A percentile compares a stretch with the other conserved stretches of the same genome.
phyloP scores from a whole-genome alignment of 2,329 filamentous ascomycete genomes.

The Helotiales sp. region DNA sequence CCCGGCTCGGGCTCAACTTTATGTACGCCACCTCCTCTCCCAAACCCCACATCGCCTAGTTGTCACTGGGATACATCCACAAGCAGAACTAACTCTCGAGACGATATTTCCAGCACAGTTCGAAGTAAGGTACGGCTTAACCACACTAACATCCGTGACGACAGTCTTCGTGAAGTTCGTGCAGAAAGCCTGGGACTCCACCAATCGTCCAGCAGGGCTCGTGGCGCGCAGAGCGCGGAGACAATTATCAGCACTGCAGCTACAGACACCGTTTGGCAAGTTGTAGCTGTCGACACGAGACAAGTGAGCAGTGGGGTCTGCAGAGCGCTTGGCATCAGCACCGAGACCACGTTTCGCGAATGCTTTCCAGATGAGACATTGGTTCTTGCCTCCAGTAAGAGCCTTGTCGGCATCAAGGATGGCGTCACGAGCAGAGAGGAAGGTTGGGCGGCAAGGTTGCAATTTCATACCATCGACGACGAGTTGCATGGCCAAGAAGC shows the following conservation, averaged over 20 bases:
- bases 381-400: slow-evolving; percentile 9
- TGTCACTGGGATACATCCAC: slow-evolving; percentile 18
- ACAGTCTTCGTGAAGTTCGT: slow-evolving; percentile 32
- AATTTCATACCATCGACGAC: slow-evolving; percentile 15
- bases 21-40: background rate
- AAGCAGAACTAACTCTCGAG: slow-evolving; percentile 20
- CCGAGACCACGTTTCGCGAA: slow-evolving; percentile 19
- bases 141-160: slow-evolving; percentile 13
- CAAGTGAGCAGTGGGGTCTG: slow-evolving; percentile 4
- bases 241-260: slow-evolving; percentile 43
- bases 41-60: background rate
- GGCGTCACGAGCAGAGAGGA: slow-evolving; percentile 13
- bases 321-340: slow-evolving; percentile 10
- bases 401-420: slow-evolving; percentile 15
- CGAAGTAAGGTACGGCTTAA: slow-evolving; percentile 16
- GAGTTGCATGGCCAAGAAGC: slow-evolving; percentile 16
- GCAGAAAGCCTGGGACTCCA: slow-evolving; percentile 44
- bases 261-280: slow-evolving; percentile 21
- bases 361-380: slow-evolving; percentile 9
- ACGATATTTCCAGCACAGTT: slow-evolving; percentile 19
- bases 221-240: slow-evolving; percentile 44
- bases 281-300: slow-evolving; percentile 23
- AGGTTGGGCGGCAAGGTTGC: slow-evolving; percentile 13
- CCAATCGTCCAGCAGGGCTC: slow-evolving; percentile 41
- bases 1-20: too few relatives aligned